Conservation (phyloP, 208 protist genomes). For the Trypanosoma lewisi region DNA sequence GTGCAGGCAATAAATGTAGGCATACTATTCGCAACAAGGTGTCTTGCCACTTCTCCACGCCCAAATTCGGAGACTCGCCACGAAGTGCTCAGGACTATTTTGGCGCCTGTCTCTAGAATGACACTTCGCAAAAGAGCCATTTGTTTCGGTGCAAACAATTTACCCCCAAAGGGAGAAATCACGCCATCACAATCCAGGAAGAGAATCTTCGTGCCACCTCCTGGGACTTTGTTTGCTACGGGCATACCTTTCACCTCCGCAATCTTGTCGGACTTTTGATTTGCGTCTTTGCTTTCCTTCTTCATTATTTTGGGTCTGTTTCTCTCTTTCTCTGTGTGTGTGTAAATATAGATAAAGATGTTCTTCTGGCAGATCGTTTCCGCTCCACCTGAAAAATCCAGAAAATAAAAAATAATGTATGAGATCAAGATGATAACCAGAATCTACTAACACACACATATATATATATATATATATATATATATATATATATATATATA, state of each 20-base stretch:
- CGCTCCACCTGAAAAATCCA: too few species aligned
- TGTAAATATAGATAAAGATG: too few species aligned
- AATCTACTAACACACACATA: too few species aligned
- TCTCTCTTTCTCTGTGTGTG: too few species aligned
- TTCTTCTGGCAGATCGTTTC: too few species aligned
- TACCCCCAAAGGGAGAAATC: slow-evolving; percentile 49
- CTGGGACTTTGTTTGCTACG: neutral
- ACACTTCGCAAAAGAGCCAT: slow-evolving; percentile 55
- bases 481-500: too few species aligned
- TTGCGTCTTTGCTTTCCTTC: neutral
- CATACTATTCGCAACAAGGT: slow-evolving; percentile 42
- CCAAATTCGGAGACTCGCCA: slow-evolving; percentile 73
- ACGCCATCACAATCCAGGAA: slow-evolving; percentile 82
- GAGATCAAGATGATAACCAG: too few species aligned
- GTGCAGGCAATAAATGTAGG: slow-evolving; percentile 61
- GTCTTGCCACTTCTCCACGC: slow-evolving; percentile 46
- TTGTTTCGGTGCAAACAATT: slow-evolving; percentile 38
- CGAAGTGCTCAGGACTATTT: slow-evolving; percentile 71
- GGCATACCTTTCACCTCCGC: neutral
- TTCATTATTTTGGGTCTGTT: too few species aligned
- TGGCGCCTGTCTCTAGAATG: slow-evolving; percentile 43
- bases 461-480: too few species aligned
- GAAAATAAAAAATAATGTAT: too few species aligned
- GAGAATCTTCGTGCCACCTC: slow-evolving; percentile 43
- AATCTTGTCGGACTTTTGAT: neutral